These are phyloP conservation scores for Clonostachys chloroleuca DNA, from an alignment of 2,329 filamentous ascomycete genomes.

Conservation along the genomic window DNA sequence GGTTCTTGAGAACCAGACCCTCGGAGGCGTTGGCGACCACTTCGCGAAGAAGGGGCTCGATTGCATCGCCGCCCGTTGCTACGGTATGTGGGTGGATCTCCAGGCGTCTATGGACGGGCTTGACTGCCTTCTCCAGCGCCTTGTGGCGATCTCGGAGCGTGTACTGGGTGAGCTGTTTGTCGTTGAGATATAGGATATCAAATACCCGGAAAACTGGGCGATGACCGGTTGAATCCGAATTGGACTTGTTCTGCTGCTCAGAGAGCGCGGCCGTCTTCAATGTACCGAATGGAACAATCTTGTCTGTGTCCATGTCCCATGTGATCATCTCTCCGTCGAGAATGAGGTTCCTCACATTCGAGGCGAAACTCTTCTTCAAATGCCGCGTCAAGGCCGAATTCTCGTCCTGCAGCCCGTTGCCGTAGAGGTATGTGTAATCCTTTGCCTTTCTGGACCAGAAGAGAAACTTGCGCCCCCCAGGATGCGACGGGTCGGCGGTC, in stretches of 20 bases:
- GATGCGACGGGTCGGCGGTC: slow-evolving; percentile 61
- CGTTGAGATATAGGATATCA: slow-evolving; percentile 87
- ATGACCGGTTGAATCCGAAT: slow-evolving; percentile 39
- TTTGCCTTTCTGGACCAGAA: slow-evolving; percentile 98
- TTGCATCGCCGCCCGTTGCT: slow-evolving; percentile 63
- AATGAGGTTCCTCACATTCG: slow-evolving; percentile 79
- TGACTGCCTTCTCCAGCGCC: slow-evolving; percentile 69
- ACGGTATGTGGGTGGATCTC: slow-evolving; percentile 74
- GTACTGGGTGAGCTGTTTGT: slow-evolving; percentile 72
- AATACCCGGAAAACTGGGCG: slow-evolving; percentile 83
- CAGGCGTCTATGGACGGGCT: slow-evolving; percentile 66
- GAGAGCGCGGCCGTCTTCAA: slow-evolving; percentile 85
- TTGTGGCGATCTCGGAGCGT: slow-evolving; percentile 75
- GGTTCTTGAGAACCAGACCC: slow-evolving; percentile 91
- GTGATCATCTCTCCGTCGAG: slow-evolving; percentile 98
- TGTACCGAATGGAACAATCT: slow-evolving; percentile 84
- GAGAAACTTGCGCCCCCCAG: slow-evolving; percentile 69
- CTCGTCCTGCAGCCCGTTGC: slow-evolving; percentile 68
- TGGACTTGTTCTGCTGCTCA: slow-evolving; percentile 62
- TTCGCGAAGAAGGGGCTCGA: slow-evolving; percentile 74
- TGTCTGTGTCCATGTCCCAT: slow-evolving; percentile 85
- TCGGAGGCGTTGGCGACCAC: slow-evolving; percentile 86
- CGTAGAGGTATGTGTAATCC: slow-evolving; percentile 94
- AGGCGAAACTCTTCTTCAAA: slow-evolving; percentile 70
- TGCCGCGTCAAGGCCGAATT: slow-evolving; percentile 77